Evolutionary conservation across 495 filamentous ascomycete species (phyloP).

Genomic region (Bathelium albidoporum): DNA sequence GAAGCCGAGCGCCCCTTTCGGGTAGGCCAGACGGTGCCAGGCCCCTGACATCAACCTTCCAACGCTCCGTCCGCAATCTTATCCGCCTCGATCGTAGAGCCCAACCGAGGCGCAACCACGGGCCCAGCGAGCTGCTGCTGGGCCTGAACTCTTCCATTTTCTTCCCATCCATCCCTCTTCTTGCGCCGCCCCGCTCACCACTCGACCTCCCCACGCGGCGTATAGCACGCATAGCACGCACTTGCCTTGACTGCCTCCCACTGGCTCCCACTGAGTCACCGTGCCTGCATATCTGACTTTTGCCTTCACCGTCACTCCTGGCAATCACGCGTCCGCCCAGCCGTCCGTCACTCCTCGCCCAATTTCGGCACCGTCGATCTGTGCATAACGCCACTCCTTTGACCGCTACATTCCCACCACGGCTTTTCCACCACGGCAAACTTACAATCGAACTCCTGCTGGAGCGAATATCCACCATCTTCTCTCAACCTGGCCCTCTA

Average conservation of each 20-base stretch:
- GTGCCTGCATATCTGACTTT: not conserved
- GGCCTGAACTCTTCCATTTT: slow-evolving; percentile 2
- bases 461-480: not conserved
- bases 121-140: not conserved
- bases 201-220: too few species aligned
- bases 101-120: slow-evolving; percentile 3
- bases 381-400: not conserved
- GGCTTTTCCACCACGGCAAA: not conserved
- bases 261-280: not conserved
- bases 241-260: not conserved
- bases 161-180: not conserved
- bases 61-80: slow-evolving; percentile 3
- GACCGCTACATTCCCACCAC: not conserved
- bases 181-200: not conserved
- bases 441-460: not conserved
- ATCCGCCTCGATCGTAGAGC: slow-evolving; percentile 1
- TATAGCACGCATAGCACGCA: too few species aligned
- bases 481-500: not conserved
- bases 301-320: not conserved
- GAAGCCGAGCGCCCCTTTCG: not conserved
- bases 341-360: not conserved
- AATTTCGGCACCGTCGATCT: not conserved
- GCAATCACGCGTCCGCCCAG: not conserved
- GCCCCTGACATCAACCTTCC: slow-evolving; percentile 5
- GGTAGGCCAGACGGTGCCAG: not conserved